Evolutionary conservation across 441 rosid genomes (phyloP), one percentile per base, ranked within the genome.

Genomic region (Theobroma grandiflorum): DNA sequence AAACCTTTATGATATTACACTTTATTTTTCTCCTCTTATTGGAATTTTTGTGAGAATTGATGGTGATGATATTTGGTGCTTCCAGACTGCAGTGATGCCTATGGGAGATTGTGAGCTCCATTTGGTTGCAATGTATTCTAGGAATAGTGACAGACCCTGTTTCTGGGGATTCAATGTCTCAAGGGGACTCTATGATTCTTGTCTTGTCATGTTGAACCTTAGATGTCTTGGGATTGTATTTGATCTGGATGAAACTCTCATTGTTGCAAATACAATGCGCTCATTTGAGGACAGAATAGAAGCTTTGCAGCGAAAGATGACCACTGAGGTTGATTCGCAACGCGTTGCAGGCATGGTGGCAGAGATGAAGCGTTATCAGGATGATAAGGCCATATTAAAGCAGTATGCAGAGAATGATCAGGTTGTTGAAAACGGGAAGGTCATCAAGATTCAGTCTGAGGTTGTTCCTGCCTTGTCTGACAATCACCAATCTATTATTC

Each of bases 191-290:
- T 97, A 97, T 75, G 79, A 86, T 74, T 89, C 97, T 22, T 93
- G 97, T 88, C 95, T 94, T 78, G 87, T 84, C 82, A 93, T 97
- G 99, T 79, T 97, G 82, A 94, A 97, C 77, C 89, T 94, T 80
- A 93, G 99, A 86, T 97, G 99, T 78, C 89, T 95, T 72, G 99
- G 97, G 77, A 95, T 97, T 79, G 99, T 97, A 73, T 97, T 97
- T 90, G 98, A 97, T 88, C 94, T 97, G 11, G 99, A 95, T 84
- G 99, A 97, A 84, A 97, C 99, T 43, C 93, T 97, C 16, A 86
- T 97, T 53, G 98, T 96, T 82, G 99, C 98, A 6, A 96, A 92
- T 88, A 95, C 99, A 57, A 91, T 91, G 97, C 94, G 95, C 2
- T 92, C 99, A 2, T 97, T 95, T 70, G 99, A 97, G 87, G 99